Percentiles rank a stretch among this genome's conserved stretches.
Conservation (phyloP, 1,284 basidiomycete genomes). For the Cutaneotrichosporon cavernicola region DNA sequence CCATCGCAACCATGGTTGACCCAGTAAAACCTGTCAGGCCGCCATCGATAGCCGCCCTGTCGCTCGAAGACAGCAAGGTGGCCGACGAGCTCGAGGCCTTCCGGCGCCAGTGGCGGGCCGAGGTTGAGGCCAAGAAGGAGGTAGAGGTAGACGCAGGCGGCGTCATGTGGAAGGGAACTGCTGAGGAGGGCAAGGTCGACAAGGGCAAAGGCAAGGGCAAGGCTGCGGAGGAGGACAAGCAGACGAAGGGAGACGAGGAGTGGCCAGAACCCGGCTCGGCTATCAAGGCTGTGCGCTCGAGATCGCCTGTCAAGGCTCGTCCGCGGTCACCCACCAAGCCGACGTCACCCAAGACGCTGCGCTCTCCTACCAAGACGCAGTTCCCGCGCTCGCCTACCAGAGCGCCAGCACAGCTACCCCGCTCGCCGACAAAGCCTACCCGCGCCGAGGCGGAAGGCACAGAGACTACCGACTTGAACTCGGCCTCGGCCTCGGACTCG, state of each 20-base stretch:
- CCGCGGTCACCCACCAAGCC: slow-evolving; percentile 2
- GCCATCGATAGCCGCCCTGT: slow-evolving; percentile 3
- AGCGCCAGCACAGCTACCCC: not conserved
- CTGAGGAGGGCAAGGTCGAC: slow-evolving; percentile 33
- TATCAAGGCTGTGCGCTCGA: not conserved
- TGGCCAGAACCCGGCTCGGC: not conserved
- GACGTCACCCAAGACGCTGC: not conserved
- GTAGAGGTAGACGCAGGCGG: slow-evolving; percentile 15
- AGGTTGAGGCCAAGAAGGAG: slow-evolving; percentile 53
- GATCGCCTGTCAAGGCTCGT: not conserved
- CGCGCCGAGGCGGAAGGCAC: not conserved
- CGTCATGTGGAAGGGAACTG: slow-evolving; percentile 38
- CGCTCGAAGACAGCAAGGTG: slow-evolving; percentile 9
- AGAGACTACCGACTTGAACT: not conserved
- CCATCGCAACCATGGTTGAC: slow-evolving; percentile 3
- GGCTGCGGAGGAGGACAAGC: slow-evolving; percentile 30
- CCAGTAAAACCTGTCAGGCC: not conserved
- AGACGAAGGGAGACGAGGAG: not conserved
- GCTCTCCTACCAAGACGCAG: not conserved
- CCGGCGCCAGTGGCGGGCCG: slow-evolving; percentile 70
- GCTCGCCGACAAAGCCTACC: not conserved
- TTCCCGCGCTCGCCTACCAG: not conserved
- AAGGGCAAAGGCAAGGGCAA: not conserved
- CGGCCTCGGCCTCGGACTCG: not conserved
- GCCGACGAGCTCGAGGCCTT: slow-evolving; percentile 65